Percentiles rank a stretch among this genome's conserved stretches.
phyloP scores from a whole-genome alignment of 768 basidiomycete species.

The Hygrophorus russula region DNA sequence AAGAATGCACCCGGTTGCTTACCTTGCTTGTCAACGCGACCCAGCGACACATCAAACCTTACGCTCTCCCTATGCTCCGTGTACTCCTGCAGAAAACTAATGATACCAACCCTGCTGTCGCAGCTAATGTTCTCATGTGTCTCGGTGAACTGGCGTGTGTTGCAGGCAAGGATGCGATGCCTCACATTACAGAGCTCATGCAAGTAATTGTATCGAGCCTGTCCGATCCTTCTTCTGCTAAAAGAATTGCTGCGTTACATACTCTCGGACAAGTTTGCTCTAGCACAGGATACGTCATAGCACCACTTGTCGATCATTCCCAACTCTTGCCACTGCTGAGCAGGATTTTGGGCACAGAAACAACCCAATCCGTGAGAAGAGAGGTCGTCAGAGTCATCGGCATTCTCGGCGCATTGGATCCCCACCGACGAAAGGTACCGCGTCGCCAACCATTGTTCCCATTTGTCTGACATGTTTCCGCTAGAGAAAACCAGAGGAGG shows the following conservation, averaged over 20 bases:
- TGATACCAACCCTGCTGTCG: conserved; percentile 77
- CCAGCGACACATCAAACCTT: conserved; percentile 89
- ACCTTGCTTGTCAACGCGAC: conserved; percentile 89
- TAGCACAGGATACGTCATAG: conserved; percentile 90
- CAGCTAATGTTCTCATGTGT: conserved; percentile 87
- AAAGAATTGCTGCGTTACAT: conserved; percentile 88
- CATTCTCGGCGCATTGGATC: conserved; percentile 94
- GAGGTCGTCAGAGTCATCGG: conserved; percentile 94
- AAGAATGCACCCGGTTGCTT: conserved; percentile 89
- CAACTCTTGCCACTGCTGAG: conserved; percentile 80
- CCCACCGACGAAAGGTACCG: conserved; percentile 87
- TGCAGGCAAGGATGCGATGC: conserved; percentile 83
- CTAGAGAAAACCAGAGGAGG: conserved; percentile 54
- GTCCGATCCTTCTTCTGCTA: conserved; percentile 78
- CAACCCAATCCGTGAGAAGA: conserved; percentile 54
- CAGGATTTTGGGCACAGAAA: conserved; percentile 77
- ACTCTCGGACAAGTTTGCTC: conserved; percentile 94
- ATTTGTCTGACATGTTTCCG: neutral
- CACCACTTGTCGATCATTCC: conserved; percentile 84
- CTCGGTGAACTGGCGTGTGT: conserved; percentile 90
- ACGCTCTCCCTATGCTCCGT: conserved; percentile 88
- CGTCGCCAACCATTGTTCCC: neutral
- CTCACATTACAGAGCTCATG: conserved; percentile 82
- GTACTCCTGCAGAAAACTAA: conserved; percentile 85
- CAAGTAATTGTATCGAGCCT: conserved; percentile 79